phyloP scores from a whole-genome alignment of 305 asterid genomes.

The Fraxinus platypoda region DNA sequence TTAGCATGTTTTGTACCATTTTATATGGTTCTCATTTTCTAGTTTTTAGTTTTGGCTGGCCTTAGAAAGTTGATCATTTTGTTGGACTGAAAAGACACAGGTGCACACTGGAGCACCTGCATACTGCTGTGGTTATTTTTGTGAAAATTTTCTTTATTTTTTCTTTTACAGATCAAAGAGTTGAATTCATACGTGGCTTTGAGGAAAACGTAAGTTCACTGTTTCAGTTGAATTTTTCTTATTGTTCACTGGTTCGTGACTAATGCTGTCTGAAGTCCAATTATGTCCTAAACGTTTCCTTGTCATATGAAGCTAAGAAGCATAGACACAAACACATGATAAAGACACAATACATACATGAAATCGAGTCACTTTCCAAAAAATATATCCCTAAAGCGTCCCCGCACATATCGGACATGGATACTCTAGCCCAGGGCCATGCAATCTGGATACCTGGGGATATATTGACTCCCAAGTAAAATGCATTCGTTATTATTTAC shows the following conservation, averaged over 20 bases:
- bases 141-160: slow-evolving; percentile 3
- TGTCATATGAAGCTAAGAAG: not conserved
- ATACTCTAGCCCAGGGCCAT: not conserved
- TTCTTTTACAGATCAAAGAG: slow-evolving; percentile 82
- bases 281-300: not conserved
- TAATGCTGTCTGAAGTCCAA: slow-evolving; percentile 12
- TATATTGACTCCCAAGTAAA: slow-evolving; percentile 5
- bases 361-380: not conserved
- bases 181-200: slow-evolving; percentile 87
- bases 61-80: slow-evolving; percentile 7
- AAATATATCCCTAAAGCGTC: not conserved
- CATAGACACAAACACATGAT: not conserved
- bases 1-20: slow-evolving; percentile 7
- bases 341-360: not conserved
- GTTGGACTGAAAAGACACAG: slow-evolving; percentile 1
- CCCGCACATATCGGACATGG: not conserved
- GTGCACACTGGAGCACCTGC: not conserved
- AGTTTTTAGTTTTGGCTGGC: slow-evolving; percentile 6
- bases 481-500: not conserved
- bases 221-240: slow-evolving; percentile 20
- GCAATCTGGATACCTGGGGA: not conserved
- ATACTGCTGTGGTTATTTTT: not conserved
- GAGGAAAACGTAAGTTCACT: slow-evolving; percentile 82
- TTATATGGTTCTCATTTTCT: slow-evolving; percentile 5
- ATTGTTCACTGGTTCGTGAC: slow-evolving; percentile 5